Evolutionary conservation across 345 rosid species (phyloP).

Genomic region (Citrus mangshanensis): DNA sequence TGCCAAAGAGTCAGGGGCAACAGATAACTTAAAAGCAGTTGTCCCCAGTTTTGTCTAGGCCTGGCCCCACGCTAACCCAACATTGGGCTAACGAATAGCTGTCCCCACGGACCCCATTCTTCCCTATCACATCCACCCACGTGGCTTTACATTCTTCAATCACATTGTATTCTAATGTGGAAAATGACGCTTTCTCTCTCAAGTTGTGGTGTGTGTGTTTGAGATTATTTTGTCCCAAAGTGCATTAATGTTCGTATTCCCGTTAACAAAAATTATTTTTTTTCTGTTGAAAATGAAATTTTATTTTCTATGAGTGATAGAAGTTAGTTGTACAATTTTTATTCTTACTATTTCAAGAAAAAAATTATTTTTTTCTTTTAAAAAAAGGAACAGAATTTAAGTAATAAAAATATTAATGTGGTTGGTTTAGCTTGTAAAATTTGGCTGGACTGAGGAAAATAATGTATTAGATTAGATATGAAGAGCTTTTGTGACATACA

Average conservation of each 20-base stretch:
- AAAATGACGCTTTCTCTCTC: background rate
- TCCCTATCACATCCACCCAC: constrained; percentile 4
- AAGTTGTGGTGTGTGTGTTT: background rate
- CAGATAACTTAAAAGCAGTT: constrained; percentile 36
- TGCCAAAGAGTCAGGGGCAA: constrained; percentile 49
- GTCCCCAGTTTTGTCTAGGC: constrained; percentile 29
- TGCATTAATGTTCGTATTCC: background rate
- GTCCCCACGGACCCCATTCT: background rate
- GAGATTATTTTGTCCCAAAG: background rate
- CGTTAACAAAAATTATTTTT: background rate
- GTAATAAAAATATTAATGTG: too few relatives aligned
- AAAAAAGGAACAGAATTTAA: too few relatives aligned
- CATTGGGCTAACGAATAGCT: constrained; percentile 9
- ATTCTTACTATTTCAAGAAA: too few relatives aligned
- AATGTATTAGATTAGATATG: too few relatives aligned
- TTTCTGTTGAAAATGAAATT: background rate
- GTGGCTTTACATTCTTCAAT: background rate
- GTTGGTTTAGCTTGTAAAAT: too few relatives aligned
- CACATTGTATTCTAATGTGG: too few relatives aligned
- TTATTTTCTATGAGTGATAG: too few relatives aligned
- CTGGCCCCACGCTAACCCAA: constrained; percentile 15
- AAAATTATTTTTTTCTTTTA: too few relatives aligned
- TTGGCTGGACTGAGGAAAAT: too few relatives aligned
- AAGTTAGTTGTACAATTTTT: too few relatives aligned
- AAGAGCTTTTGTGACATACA: too few relatives aligned